Evolutionary conservation across 352 stramenopile species (phyloP), one percentile per base, ranked within the genome.

Genomic region (Globisporangium paroecandrum): DNA sequence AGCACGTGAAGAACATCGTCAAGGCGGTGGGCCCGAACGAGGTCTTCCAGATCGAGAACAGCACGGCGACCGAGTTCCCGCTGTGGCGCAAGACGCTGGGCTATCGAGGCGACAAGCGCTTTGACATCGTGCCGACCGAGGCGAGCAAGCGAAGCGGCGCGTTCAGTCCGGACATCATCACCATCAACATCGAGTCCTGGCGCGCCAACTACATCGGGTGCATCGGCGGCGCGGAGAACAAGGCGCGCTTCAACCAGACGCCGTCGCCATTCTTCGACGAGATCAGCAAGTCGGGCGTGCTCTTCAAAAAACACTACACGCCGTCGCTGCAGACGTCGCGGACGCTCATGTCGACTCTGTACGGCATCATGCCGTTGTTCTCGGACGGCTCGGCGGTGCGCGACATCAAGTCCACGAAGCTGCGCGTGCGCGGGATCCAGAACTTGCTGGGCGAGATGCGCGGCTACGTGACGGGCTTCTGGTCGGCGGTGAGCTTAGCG

Each of bases 111-210:
- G 77, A 87, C 2, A 81, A 69, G 5, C 36, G 78, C 18, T 87
- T 86, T 58, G 70, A 85, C 29, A 57, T 89, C 22, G 58, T 81
- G 29, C 65, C 64, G 58, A 25, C 54, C 10, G 27, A 3, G 1
- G 10, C 32, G 20, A 61, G 29, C 47, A 66, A n/a, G 18, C 22
- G 8, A 24, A 36, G 12, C 29, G 53, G 53, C 20, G 51, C 34
- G 24, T 61, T 73, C 29, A 71, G 56, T 12, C 82, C 82, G 3
- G 89, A 90, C 57, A 84, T 90, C n/a, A 81, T 90, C 56, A 70
- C 89, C 22, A 72, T 91, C 60, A 88, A 89, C 38, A 83, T 91
- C 69, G 83, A 88, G 59, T 91, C 83, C 13, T 91, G 79, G 79
- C 76, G 81, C 3, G 74, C 81, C 47, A 56, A 86, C 29, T 78